Evolutionary conservation across 805 yeast genomes (phyloP).

Genomic region (Candida parachauliodes): DNA sequence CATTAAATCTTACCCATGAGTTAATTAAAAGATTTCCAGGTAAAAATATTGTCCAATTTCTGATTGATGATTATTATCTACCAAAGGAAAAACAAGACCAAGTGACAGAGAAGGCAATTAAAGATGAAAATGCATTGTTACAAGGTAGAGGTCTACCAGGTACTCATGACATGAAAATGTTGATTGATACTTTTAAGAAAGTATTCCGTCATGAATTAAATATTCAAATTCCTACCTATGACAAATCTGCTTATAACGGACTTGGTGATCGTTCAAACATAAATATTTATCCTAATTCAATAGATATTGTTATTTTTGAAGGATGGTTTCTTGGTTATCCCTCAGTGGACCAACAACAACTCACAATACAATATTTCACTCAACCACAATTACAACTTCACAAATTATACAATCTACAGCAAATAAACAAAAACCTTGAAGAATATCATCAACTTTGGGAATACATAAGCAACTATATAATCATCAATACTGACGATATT

Average conservation of each 20-base stretch:
- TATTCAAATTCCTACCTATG: slow-evolving; percentile 59
- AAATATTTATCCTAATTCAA: slow-evolving; percentile 39
- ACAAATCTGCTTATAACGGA: slow-evolving; percentile 69
- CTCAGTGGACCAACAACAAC: slow-evolving; percentile 20
- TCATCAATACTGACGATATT: slow-evolving; percentile 56
- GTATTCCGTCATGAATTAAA: slow-evolving; percentile 20
- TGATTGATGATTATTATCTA: slow-evolving; percentile 85
- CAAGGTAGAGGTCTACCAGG: slow-evolving; percentile 91
- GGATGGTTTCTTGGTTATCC: slow-evolving; percentile 92
- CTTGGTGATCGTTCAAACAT: slow-evolving; percentile 67
- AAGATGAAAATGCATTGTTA: slow-evolving; percentile 50
- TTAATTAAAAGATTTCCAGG: slow-evolving; percentile 33
- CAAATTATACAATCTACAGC: slow-evolving; percentile 24
- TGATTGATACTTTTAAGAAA: slow-evolving; percentile 31
- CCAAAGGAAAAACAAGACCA: slow-evolving; percentile 56
- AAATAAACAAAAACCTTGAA: slow-evolving; percentile 51
- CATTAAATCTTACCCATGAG: slow-evolving; percentile 35
- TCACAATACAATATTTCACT: slow-evolving; percentile 19
- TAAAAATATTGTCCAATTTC: slow-evolving; percentile 46
- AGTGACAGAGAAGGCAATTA: slow-evolving; percentile 31
- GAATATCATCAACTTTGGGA: slow-evolving; percentile 58
- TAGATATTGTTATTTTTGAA: slow-evolving; percentile 74
- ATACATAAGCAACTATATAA: slow-evolving; percentile 56
- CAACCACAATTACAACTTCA: slow-evolving; percentile 19
- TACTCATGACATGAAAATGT: slow-evolving; percentile 71